Percentiles rank a stretch among this genome's conserved stretches.
Evolutionary conservation across 805 yeast genomes (phyloP).

Genomic region (Jamesozyma piceae): DNA sequence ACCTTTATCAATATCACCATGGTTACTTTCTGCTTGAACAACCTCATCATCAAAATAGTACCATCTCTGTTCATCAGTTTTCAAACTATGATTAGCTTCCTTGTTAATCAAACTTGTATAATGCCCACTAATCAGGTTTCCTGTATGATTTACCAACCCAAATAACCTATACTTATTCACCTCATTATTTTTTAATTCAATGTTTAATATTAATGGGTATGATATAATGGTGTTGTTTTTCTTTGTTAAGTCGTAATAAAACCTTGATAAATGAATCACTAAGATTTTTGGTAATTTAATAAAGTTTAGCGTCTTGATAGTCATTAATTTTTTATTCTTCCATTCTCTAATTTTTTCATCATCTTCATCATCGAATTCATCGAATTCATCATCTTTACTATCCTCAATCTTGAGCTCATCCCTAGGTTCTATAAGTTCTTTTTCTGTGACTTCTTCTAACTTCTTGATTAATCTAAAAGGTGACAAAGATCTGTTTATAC

Average conservation of each 20-base stretch:
- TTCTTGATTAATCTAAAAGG: constrained; percentile 22
- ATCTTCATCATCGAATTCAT: constrained; percentile 3
- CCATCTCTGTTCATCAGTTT: constrained; percentile 43
- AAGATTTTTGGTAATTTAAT: constrained; percentile 72
- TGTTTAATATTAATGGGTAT: constrained; percentile 47
- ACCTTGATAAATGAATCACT: constrained; percentile 79
- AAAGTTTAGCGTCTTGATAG: constrained; percentile 64
- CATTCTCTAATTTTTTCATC: constrained; percentile 7
- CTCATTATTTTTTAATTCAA: constrained; percentile 33
- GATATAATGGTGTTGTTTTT: constrained; percentile 42
- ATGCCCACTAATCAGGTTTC: constrained; percentile 65
- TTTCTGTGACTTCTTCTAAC: not conserved
- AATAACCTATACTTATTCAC: constrained; percentile 41
- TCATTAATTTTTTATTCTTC: constrained; percentile 25
- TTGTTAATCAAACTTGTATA: constrained; percentile 60
- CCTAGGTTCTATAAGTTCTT: not conserved
- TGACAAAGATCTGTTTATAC: constrained; percentile 22
- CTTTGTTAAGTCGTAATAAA: constrained; percentile 46
- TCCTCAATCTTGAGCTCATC: not conserved
- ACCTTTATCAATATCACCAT: constrained; percentile 37
- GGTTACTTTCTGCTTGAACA: constrained; percentile 37
- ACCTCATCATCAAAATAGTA: constrained; percentile 68
- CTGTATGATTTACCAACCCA: constrained; percentile 64
- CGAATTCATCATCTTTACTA: constrained; percentile 3
- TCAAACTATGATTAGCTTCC: constrained; percentile 30